A percentile compares a stretch with the other conserved stretches of the same genome.
Evolutionary conservation across 176 grass and related monocot genomes (phyloP).

Genomic region (Microstegium vimineum): DNA sequence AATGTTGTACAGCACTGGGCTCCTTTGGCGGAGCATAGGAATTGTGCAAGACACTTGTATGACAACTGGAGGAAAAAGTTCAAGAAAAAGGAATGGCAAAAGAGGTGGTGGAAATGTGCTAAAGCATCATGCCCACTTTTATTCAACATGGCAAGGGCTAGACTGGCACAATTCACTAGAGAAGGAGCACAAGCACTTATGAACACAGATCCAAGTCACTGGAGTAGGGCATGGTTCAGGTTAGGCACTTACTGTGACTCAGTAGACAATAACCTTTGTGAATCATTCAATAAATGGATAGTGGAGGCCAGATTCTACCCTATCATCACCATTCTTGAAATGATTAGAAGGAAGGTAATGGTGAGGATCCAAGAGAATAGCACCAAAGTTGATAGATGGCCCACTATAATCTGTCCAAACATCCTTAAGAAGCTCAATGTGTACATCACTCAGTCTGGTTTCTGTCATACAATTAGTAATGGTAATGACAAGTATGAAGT

Average conservation of each 20-base stretch:
- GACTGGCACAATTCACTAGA: background rate
- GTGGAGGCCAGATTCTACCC: background rate
- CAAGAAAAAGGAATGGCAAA: background rate
- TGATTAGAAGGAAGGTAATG: background rate
- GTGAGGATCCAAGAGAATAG: background rate
- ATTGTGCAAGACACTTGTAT: background rate
- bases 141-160: background rate
- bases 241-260: background rate
- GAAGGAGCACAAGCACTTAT: background rate
- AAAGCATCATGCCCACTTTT: background rate
- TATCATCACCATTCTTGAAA: background rate
- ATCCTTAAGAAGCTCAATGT: background rate
- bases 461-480: background rate
- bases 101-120: background rate
- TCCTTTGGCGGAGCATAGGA: background rate
- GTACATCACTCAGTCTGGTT: background rate
- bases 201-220: background rate
- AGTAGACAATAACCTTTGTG: background rate
- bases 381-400: background rate
- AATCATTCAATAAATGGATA: background rate
- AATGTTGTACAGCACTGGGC: background rate
- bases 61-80: background rate
- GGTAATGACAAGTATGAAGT: too few relatives aligned
- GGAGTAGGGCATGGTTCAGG: background rate
- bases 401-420: background rate